These are phyloP conservation scores for Penicillium cinerascens DNA, from an alignment of 495 filamentous ascomycete species.

Conservation along the genomic window DNA sequence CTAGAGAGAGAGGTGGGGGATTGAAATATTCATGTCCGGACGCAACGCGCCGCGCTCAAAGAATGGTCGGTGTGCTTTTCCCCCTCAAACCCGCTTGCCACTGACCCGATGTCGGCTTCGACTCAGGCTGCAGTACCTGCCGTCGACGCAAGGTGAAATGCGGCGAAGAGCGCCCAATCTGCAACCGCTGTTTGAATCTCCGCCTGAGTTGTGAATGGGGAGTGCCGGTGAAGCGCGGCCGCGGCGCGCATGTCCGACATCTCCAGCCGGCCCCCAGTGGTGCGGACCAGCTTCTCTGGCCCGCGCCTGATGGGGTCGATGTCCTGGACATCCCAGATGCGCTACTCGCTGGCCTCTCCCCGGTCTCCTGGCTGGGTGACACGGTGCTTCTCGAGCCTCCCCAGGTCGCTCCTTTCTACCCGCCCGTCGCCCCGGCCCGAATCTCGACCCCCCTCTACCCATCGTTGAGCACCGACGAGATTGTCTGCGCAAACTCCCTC, in stretches of 20 bases:
- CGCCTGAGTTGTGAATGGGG: conserved; percentile 40
- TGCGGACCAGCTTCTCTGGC: conserved; percentile 9
- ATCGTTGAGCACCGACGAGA: conserved; percentile 20
- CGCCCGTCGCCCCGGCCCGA: conserved; percentile 4
- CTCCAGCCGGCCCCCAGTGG: conserved; percentile 26
- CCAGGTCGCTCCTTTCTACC: conserved; percentile 9
- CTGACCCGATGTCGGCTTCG: background rate
- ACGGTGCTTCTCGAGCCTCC: background rate
- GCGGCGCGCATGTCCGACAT: conserved; percentile 27
- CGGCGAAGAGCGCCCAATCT: conserved; percentile 50
- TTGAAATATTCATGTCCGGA: conserved; percentile 35
- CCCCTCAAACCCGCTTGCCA: background rate
- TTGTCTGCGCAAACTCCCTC: conserved; percentile 37
- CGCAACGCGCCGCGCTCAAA: conserved; percentile 47
- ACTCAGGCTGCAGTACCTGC: conserved; percentile 48
- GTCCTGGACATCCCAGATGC: conserved; percentile 12
- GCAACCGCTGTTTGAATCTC: conserved; percentile 40
- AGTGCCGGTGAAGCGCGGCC: conserved; percentile 30
- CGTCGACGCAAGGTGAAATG: conserved; percentile 56
- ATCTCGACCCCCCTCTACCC: conserved; percentile 23
- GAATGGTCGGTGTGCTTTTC: conserved; percentile 26
- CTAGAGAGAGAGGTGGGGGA: conserved; percentile 18
- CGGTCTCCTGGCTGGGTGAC: conserved; percentile 21
- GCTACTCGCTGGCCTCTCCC: conserved; percentile 11
- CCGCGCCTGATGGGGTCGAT: conserved; percentile 10